A percentile compares a stretch with the other conserved stretches of the same genome.
Evolutionary conservation across 495 filamentous ascomycete genomes (phyloP).

Genomic region (Bacidia rubella): DNA sequence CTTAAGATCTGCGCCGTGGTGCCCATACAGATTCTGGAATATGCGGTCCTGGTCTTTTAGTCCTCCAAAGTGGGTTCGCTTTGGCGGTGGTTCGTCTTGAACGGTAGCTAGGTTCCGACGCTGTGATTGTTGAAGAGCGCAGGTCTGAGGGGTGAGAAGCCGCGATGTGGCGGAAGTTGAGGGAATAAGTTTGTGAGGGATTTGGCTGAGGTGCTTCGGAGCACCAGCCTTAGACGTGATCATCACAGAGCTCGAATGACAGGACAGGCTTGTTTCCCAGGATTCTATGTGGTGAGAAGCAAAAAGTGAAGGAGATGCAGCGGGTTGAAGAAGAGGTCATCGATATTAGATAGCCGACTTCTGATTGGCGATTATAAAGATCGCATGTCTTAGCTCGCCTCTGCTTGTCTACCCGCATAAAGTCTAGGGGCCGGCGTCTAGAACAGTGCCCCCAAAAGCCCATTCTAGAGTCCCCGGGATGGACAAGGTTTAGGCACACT

Average conservation of each 20-base stretch:
- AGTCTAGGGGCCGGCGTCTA: no score
- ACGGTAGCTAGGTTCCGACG: conserved; percentile 71
- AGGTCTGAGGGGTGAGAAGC: conserved; percentile 11
- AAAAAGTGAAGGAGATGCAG: neutral
- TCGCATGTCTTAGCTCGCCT: neutral
- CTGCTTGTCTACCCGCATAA: no score
- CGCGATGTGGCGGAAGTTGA: conserved; percentile 26
- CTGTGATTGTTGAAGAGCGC: conserved; percentile 32
- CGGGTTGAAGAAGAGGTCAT: neutral
- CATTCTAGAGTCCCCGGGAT: no score
- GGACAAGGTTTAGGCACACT: no score
- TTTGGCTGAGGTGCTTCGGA: conserved; percentile 34
- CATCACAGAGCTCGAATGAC: neutral
- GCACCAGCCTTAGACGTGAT: conserved; percentile 17
- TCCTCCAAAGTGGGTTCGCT: conserved; percentile 64
- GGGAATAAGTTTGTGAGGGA: conserved; percentile 44
- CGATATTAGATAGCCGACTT: conserved; percentile 4
- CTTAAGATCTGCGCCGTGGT: conserved; percentile 81
- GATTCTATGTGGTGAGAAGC: neutral
- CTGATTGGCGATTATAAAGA: conserved; percentile 6
- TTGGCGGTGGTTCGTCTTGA: conserved; percentile 61
- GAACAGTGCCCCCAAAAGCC: no score
- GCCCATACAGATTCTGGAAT: conserved; percentile 95
- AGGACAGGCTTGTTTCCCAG: neutral
- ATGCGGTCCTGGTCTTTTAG: conserved; percentile 93